Evolutionary conservation across 257 asterid species (phyloP), one percentile per base, ranked within the genome.

Genomic region (Plectranthus barbatus): DNA sequence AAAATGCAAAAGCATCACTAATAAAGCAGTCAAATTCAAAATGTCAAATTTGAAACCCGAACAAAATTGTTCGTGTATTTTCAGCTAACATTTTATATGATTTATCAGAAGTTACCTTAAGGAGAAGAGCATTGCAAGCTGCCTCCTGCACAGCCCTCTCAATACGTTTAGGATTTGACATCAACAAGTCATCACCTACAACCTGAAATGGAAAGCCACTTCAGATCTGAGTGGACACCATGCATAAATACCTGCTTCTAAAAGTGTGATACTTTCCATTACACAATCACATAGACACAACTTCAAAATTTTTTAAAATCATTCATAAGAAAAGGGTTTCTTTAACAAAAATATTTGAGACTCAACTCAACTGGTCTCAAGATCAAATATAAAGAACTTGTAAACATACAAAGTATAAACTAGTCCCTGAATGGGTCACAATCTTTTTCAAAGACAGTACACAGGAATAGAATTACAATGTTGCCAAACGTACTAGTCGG

Each of bases 101-200:
- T 37, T 13, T 6, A 53, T 67, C 33, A 60, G 63, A 54, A 66
- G 61, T 61, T 69, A 89, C 99, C 99, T 93, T 93, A 34, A 93
- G 81, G 64, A 85, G 80, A 74, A 93, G 94, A 71, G 94, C 82
- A 73, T 84, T 90, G 77, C 99, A 93, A 69, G 94, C 80, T 54
- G 86, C 78, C 77, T 93, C 97, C 57, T 72, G 80, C 65, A 80
- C 80, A 60, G 99, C 99, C 79, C 83, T 87, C 82, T 90, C 94
- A 56, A 93, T 87, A 72, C 97, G 81, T 77, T 87, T 90, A 56
- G 95, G 90, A 80, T 84, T 87, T 61, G 97, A 93, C 88, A 78
- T 82, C 84, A 93, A 59, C 62, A 90, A 72, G 72, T 80, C 95
- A 72, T 80, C 96, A 59, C 97, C 99, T 20, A 90, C 96, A 53